A percentile compares a stretch with the other conserved stretches of the same genome.
phyloP scores from a whole-genome alignment of 768 basidiomycete species.

The Lentinus tigrinus region DNA sequence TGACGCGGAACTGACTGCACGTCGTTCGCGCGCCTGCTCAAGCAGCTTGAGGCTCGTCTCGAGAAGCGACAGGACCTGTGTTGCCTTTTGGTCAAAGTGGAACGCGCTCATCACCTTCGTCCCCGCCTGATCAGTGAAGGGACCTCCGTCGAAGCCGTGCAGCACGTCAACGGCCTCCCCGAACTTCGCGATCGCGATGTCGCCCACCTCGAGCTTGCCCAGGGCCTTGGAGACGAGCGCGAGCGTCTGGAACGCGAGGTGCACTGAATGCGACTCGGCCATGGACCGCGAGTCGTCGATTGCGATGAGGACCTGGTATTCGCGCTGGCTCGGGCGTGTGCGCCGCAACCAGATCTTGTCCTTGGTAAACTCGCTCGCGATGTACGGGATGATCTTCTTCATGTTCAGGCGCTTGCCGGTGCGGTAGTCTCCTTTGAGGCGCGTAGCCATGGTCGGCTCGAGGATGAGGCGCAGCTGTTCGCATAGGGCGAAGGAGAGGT shows the following conservation, averaged over 20 bases:
- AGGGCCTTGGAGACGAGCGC: slow-evolving; percentile 90
- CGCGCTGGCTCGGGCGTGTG: slow-evolving; percentile 88
- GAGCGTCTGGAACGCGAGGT: slow-evolving; percentile 92
- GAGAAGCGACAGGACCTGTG: slow-evolving; percentile 81
- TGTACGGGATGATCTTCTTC: slow-evolving; percentile 98
- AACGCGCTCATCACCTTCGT: slow-evolving; percentile 81
- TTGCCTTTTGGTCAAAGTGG: slow-evolving; percentile 85
- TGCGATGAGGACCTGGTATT: slow-evolving; percentile 93
- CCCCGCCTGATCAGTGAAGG: slow-evolving; percentile 80
- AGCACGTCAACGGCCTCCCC: slow-evolving; percentile 86
- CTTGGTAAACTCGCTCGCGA: slow-evolving; percentile 98
- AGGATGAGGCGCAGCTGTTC: slow-evolving; percentile 96
- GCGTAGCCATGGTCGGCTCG: slow-evolving; percentile 90
- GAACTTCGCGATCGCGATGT: slow-evolving; percentile 88
- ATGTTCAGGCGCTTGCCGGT: slow-evolving; percentile 98
- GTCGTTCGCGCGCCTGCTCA: slow-evolving; percentile 72
- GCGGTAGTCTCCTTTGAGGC: slow-evolving; percentile 94
- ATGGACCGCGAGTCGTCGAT: slow-evolving; percentile 97
- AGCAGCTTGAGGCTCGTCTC: slow-evolving; percentile 75
- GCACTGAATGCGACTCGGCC: slow-evolving; percentile 89
- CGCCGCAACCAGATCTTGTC: slow-evolving; percentile 99
- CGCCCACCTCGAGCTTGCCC: slow-evolving; percentile 91
- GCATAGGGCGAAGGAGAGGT: slow-evolving; percentile 88
- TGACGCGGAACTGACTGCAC: slow-evolving; percentile 56
- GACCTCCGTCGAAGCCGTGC: slow-evolving; percentile 81